phyloP scores from a whole-genome alignment of 345 rosid species.

The Eucalyptus victrix region DNA sequence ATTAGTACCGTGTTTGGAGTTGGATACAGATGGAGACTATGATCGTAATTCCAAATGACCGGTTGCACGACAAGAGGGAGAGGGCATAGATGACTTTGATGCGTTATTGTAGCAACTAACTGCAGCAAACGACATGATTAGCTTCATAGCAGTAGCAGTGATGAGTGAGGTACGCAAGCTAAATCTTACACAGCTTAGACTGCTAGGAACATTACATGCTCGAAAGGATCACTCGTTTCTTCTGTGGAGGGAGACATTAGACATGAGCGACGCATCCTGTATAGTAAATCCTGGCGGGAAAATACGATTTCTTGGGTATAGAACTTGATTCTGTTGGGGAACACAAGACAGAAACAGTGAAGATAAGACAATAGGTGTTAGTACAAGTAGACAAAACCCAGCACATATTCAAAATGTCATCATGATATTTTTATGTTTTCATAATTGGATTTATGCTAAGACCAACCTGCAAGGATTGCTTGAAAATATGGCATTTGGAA shows the following conservation, averaged over 20 bases:
- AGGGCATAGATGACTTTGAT: slow-evolving; percentile 95
- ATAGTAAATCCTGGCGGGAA: slow-evolving; percentile 80
- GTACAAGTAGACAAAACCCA: neutral
- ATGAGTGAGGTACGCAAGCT: neutral
- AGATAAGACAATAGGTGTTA: neutral
- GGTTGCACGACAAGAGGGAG: slow-evolving; percentile 89
- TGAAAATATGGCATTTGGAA: slow-evolving; percentile 78
- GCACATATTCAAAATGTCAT: neutral
- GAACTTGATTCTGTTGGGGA: slow-evolving; percentile 63
- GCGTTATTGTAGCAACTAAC: slow-evolving; percentile 92
- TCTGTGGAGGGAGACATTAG: slow-evolving; percentile 76
- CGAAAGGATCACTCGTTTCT: slow-evolving; percentile 74
- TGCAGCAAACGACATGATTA: slow-evolving; percentile 23
- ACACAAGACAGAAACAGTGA: neutral
- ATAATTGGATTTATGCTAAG: neutral
- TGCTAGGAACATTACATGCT: slow-evolving; percentile 47
- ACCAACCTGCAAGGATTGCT: slow-evolving; percentile 95
- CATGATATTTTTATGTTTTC: neutral
- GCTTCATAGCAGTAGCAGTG: neutral
- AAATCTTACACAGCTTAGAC: neutral
- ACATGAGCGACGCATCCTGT: slow-evolving; percentile 89
- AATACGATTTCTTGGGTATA: slow-evolving; percentile 87
- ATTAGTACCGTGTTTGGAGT: slow-evolving; percentile 78
- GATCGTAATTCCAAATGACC: slow-evolving; percentile 92
- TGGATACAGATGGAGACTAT: slow-evolving; percentile 82